Evolutionary conservation across 2,329 filamentous ascomycete genomes (phyloP).

Genomic region (Aspergillus piperis): DNA sequence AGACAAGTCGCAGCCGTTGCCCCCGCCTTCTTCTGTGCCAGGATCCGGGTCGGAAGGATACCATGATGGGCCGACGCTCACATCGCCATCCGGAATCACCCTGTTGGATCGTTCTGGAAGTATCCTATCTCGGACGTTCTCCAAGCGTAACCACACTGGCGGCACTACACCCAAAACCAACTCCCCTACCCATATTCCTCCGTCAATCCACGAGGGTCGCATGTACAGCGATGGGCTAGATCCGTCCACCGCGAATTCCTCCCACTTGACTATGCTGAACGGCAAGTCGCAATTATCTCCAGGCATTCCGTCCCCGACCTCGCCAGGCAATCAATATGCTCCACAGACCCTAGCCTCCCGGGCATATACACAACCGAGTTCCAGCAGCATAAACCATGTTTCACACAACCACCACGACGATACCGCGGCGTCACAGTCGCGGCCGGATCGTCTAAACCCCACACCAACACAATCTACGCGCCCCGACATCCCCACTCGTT

Average conservation of each 20-base stretch:
- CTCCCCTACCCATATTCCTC: constrained; percentile 71
- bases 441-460: constrained; percentile 36
- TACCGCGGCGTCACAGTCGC: constrained; percentile 28
- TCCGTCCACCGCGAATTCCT: constrained; percentile 69
- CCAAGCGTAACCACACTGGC: constrained; percentile 69
- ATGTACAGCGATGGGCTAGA: constrained; percentile 60
- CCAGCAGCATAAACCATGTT: constrained; percentile 29
- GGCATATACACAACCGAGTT: constrained; percentile 42
- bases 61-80: constrained; percentile 44
- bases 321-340: constrained; percentile 41
- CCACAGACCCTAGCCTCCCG: constrained; percentile 48
- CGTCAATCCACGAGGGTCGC: constrained; percentile 67
- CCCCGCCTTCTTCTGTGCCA: constrained; percentile 50
- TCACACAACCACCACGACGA: constrained; percentile 45
- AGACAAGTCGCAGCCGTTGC: constrained; percentile 85
- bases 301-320: constrained; percentile 50
- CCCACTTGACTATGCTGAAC: constrained; percentile 69
- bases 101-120: constrained; percentile 48
- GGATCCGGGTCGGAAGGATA: constrained; percentile 25
- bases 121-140: constrained; percentile 70
- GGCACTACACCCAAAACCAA: constrained; percentile 72
- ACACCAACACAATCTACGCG: constrained; percentile 34
- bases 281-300: constrained; percentile 58
- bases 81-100: constrained; percentile 32
- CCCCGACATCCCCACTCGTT: constrained; percentile 34